These are phyloP conservation scores for Rubia balearica DNA, from an alignment of 305 asterid genomes.

Conservation along the genomic window DNA sequence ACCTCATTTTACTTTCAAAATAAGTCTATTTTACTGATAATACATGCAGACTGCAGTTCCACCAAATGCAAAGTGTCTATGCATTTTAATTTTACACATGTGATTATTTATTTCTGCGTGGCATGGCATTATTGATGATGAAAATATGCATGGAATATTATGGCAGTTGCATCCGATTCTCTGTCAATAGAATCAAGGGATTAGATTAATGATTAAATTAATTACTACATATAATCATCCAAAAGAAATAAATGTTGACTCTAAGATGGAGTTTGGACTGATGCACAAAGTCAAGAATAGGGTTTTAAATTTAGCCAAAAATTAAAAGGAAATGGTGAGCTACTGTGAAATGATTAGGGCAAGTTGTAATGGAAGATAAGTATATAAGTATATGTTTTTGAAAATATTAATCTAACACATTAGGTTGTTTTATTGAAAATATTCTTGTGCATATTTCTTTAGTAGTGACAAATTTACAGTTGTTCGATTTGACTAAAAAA, in stretches of 20 bases:
- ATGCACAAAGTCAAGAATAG: constrained; percentile 5
- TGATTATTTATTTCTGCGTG: not conserved
- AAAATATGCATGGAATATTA: constrained; percentile 7
- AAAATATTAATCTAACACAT: not conserved
- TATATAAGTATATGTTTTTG: too few species aligned
- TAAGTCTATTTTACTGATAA: too few species aligned
- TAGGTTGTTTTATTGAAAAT: not conserved
- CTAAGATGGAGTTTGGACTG: constrained; percentile 18
- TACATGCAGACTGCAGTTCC: too few species aligned
- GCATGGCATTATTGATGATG: constrained; percentile 1
- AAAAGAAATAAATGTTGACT: constrained; percentile 17
- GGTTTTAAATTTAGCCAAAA: constrained; percentile 1
- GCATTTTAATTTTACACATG: too few species aligned
- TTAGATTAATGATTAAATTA: not conserved
- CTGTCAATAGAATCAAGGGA: constrained; percentile 5
- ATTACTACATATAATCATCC: not conserved
- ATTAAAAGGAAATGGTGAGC: not conserved
- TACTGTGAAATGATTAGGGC: not conserved
- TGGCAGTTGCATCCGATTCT: constrained; percentile 9
- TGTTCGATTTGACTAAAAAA: not conserved
- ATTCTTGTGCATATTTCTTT: not conserved
- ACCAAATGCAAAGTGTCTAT: too few species aligned
- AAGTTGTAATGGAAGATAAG: too few species aligned
- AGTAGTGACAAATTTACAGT: constrained; percentile 5
- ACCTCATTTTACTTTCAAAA: too few species aligned